These are phyloP conservation scores for Ophiognomonia clavigignenti-juglandacearum DNA, from an alignment of 2,329 filamentous ascomycete genomes.

Conservation along the genomic window DNA sequence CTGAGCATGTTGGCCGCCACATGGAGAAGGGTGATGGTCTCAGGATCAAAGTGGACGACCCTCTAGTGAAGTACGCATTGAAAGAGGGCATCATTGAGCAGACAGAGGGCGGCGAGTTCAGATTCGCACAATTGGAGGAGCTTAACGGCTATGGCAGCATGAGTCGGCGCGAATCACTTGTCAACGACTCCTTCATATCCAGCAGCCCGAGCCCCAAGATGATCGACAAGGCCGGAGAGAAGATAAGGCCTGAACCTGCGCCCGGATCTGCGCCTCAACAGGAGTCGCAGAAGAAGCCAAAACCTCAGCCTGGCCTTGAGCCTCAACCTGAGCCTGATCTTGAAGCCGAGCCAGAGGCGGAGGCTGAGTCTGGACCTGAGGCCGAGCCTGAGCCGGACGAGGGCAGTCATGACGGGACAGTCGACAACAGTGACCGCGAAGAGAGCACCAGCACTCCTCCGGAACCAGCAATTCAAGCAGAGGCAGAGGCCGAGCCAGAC, in stretches of 20 bases:
- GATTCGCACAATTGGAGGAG: conserved; percentile 41
- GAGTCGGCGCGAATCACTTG: conserved; percentile 19
- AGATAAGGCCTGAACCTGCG: background rate
- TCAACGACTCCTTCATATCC: conserved; percentile 14
- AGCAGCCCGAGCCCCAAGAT: conserved; percentile 8
- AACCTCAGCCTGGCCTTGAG: background rate
- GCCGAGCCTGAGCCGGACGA: background rate
- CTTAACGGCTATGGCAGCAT: conserved; percentile 20
- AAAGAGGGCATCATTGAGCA: conserved; percentile 59
- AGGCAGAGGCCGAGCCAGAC: conserved; percentile 22
- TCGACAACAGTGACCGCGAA: conserved; percentile 7
- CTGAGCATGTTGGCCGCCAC: conserved; percentile 87
- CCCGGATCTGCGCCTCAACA: too few species aligned
- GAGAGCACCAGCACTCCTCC: background rate
- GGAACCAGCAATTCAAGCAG: too few species aligned
- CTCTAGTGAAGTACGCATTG: conserved; percentile 58
- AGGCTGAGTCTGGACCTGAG: background rate
- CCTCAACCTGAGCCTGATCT: background rate
- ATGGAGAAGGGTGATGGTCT: conserved; percentile 69
- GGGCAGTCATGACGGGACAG: conserved; percentile 20
- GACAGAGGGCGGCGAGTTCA: conserved; percentile 51
- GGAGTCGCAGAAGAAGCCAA: background rate
- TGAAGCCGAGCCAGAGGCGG: background rate
- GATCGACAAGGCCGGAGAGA: conserved; percentile 1
- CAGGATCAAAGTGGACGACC: conserved; percentile 50